phyloP scores from a whole-genome alignment of 306 rosid species.

The Cucumis hystrix region DNA sequence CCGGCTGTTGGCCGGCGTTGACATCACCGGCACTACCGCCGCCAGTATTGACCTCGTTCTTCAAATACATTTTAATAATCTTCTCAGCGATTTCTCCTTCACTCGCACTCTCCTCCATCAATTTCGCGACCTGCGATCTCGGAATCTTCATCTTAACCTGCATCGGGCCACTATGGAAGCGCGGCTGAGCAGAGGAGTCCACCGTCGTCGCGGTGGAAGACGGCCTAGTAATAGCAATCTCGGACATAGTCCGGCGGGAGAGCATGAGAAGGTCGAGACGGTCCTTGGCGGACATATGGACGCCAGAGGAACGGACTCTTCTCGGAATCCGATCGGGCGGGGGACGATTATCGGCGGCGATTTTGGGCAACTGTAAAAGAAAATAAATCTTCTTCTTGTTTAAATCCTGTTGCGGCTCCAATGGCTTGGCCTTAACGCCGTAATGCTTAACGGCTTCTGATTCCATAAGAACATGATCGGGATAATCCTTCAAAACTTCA shows the following conservation, averaged over 20 bases:
- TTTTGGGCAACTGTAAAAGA: constrained; percentile 40
- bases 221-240: constrained; percentile 17
- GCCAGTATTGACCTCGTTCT: not conserved
- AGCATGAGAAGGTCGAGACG: constrained; percentile 76
- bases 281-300: constrained; percentile 57
- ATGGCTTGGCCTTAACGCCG: constrained; percentile 61
- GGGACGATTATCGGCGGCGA: not conserved
- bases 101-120: constrained; percentile 55
- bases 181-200: constrained; percentile 3
- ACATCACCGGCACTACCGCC: not conserved
- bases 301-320: constrained; percentile 50
- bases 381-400: constrained; percentile 50
- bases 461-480: constrained; percentile 50
- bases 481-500: constrained; percentile 52
- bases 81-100: constrained; percentile 50
- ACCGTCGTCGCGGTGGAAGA: not conserved
- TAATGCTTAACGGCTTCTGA: constrained; percentile 51
- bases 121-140: constrained; percentile 42
- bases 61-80: constrained; percentile 16
- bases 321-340: constrained; percentile 2
- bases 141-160: constrained; percentile 63
- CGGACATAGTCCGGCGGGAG: constrained; percentile 58
- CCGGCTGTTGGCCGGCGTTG: not conserved
- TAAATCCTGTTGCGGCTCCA: constrained; percentile 46
- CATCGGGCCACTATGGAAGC: constrained; percentile 19